These are phyloP conservation scores for Cicer judaicum DNA, from an alignment of 306 rosid genomes.

Conservation along the genomic window DNA sequence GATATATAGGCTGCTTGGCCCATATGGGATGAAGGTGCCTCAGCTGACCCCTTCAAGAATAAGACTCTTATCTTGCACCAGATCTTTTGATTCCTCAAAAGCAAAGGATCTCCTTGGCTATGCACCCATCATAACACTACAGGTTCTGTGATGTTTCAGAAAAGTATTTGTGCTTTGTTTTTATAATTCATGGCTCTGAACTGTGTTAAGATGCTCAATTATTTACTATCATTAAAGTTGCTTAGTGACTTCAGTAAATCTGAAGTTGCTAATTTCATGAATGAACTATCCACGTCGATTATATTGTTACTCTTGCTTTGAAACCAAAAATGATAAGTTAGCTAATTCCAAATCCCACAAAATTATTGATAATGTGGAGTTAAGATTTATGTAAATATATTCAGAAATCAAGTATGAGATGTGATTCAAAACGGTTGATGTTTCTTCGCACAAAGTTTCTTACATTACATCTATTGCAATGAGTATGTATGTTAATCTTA, in stretches of 20 bases:
- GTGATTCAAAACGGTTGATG: constrained; percentile 37
- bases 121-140: constrained; percentile 73
- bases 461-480: constrained; percentile 28
- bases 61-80: constrained; percentile 82
- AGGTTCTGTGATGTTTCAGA: constrained; percentile 58
- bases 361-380: constrained; percentile 19
- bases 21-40: constrained; percentile 96
- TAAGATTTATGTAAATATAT: constrained; percentile 31
- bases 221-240: constrained; percentile 5
- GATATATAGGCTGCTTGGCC: constrained; percentile 79
- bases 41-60: constrained; percentile 97
- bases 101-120: constrained; percentile 88
- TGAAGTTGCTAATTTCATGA: constrained; percentile 30
- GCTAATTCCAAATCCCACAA: constrained; percentile 24
- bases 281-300: not conserved
- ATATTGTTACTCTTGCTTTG: constrained; percentile 33
- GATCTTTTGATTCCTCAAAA: constrained; percentile 85
- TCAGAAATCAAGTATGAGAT: constrained; percentile 29
- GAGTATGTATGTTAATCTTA: constrained; percentile 30
- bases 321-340: constrained; percentile 22
- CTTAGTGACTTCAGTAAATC: constrained; percentile 1
- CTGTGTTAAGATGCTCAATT: constrained; percentile 22
- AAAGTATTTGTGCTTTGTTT: constrained; percentile 24
- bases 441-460: constrained; percentile 29
- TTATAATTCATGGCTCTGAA: constrained; percentile 11